These are phyloP conservation scores for Neofusicoccum kwambonambiense DNA, from an alignment of 2,329 filamentous ascomycete genomes.

Conservation along the genomic window DNA sequence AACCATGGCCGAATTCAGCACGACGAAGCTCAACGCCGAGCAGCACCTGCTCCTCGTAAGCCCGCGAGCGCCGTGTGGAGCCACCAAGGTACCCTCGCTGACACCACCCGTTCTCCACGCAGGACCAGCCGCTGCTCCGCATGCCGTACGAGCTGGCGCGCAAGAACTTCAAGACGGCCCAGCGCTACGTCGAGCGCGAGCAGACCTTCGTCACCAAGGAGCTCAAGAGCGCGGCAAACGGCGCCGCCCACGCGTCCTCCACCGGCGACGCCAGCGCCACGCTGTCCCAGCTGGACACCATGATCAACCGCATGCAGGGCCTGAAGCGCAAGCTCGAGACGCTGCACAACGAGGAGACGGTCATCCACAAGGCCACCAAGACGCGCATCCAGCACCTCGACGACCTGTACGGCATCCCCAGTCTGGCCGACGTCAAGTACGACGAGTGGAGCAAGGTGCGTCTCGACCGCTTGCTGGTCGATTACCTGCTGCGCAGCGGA, in stretches of 20 bases:
- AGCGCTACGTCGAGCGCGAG: conserved; percentile 73
- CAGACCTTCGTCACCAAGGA: conserved; percentile 60
- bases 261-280: conserved; percentile 53
- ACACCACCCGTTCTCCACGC: background rate
- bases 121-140: conserved; percentile 94
- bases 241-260: conserved; percentile 56
- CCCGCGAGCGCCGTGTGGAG: conserved; percentile 6
- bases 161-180: conserved; percentile 88
- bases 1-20: conserved; percentile 48
- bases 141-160: conserved; percentile 89
- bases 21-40: conserved; percentile 69
- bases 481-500: conserved; percentile 83
- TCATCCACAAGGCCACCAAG: conserved; percentile 71
- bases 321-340: conserved; percentile 82
- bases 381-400: conserved; percentile 78
- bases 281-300: conserved; percentile 77
- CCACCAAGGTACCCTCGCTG: conserved; percentile 18
- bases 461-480: conserved; percentile 82
- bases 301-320: conserved; percentile 80
- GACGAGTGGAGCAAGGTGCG: conserved; percentile 83
- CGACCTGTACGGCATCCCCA: conserved; percentile 75
- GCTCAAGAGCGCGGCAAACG: conserved; percentile 56
- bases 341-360: conserved; percentile 75
- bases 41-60: conserved; percentile 72
- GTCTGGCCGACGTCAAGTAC: conserved; percentile 87